Evolutionary conservation across 768 basidiomycete species (phyloP), one percentile per base, ranked within the genome.

Genomic region (Fibroporia radiculosa): DNA sequence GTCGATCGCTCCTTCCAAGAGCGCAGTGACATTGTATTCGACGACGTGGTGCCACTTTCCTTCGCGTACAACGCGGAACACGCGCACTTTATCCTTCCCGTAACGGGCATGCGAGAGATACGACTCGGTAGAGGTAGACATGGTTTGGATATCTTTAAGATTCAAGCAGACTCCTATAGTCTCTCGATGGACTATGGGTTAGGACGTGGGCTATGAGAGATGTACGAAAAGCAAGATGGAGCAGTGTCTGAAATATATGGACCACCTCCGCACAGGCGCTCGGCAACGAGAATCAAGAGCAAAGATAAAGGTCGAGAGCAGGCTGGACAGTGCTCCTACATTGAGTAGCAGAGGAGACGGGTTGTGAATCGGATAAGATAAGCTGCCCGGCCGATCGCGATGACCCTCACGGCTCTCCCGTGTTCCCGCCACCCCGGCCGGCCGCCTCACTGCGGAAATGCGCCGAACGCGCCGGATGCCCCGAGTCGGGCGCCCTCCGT

Each of bases 81-180:
- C 84, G 19, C 91, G 77, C 13, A 98, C 77, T 51, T 84, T 81
- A 64, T 90, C 84, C 67, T 97, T 97, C 10, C 93, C 93, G 56
- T 93, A 90, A 20, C 79, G 77, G 1, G 87, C 82, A 16, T 62
- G 55, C 2, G 66, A 59, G 44, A 78, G 73, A 35, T 58, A 53
- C 20, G 42, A 44, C 27, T 34, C 32, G 3, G 31, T 3, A 26
- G 42, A 34, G 19, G 25, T 25, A 31, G 34, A 35, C 34, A 35
- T 35, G 7, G 7, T 20, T 18, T 19, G 7, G 10, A 19, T 36
- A 12, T n/a, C 10, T 18, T 19, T 36, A 19, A 36, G 35, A 36
- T 11, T 8, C 8, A 19, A 23, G 6, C n/a, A 22, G 22, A 22
- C 5, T 34, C 33, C n/a, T 34, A 14, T 13, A n/a, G 33, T 38